These are phyloP conservation scores for Clohesyomyces aquaticus DNA, from an alignment of 495 filamentous ascomycete species.

Conservation along the genomic window DNA sequence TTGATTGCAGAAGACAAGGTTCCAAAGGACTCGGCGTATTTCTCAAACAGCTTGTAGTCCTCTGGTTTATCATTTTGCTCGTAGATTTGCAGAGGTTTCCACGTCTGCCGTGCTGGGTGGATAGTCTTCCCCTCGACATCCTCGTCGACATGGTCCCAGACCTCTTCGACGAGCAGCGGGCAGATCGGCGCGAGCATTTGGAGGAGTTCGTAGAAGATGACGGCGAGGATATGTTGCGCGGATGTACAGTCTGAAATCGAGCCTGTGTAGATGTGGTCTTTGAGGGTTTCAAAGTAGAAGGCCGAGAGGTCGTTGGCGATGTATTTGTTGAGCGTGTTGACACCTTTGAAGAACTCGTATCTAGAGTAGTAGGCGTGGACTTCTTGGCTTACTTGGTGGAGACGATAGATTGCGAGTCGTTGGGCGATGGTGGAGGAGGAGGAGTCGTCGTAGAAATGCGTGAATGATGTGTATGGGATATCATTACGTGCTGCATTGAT, in stretches of 20 bases:
- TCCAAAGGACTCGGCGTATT: conserved; percentile 48
- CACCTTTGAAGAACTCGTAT: conserved; percentile 82
- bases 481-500: conserved; percentile 34
- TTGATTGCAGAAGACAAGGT: conserved; percentile 60
- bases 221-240: conserved; percentile 69
- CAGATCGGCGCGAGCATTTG: conserved; percentile 79
- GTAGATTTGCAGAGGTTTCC: conserved; percentile 22
- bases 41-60: not conserved
- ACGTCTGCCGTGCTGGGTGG: conserved; percentile 57
- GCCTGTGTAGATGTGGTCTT: conserved; percentile 86
- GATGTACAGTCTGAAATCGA: conserved; percentile 59
- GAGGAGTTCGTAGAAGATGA: conserved; percentile 71
- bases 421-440: conserved; percentile 57
- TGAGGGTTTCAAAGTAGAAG: conserved; percentile 90
- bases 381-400: conserved; percentile 62
- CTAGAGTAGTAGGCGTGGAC: conserved; percentile 66
- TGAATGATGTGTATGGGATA: not conserved
- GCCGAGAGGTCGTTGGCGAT: conserved; percentile 80
- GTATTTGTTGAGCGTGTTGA: conserved; percentile 74
- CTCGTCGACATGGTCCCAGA: conserved; percentile 75
- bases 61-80: not conserved
- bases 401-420: conserved; percentile 74
- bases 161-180: conserved; percentile 84
- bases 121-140: conserved; percentile 59
- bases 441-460: too few relatives aligned